Evolutionary conservation across 2,329 filamentous ascomycete genomes (phyloP), one percentile per base, ranked within the genome.

Genomic region (Nothomitra cinnamomea): DNA sequence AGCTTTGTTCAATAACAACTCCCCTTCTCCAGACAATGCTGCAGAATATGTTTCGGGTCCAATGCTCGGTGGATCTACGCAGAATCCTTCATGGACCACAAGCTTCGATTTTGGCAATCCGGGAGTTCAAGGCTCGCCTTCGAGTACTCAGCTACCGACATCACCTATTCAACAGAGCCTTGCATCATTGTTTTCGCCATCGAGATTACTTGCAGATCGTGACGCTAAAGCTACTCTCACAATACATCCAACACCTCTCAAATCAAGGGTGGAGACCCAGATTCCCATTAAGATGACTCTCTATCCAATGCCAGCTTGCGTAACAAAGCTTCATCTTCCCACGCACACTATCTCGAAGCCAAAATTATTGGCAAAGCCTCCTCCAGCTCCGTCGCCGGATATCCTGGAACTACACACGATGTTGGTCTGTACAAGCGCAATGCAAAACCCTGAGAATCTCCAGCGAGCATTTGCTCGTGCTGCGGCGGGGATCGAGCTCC

Each of bases 261-360:
- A 95, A 67, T 95, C 89, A 15, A 82, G 92, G 21, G 92, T 96
- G 17, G 92, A 98, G 70, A 96, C 92, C 0, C 92, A 96, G 64
- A 95, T 96, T 60, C 86, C 85, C 7, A 87, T 95, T 60, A 83
- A 83, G 61, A 75, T 96, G 67, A 84, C 82, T 0, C 68, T 96
- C 40, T 82, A 80, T 55, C 80, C 85, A 19, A 71, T 94, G 48
- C 88, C 89, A 1, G 70, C 75, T 0, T 83, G 84, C 10, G 79
- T 89, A 55, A 85, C 83, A 58, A 87, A 83, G 64, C 71, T 96
- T 51, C 88, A 94, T 62, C 76, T 98, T 15, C 92, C 90, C 3
- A 80, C 83, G 2, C 83, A 95, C 64, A 94, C 87, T 0, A 92
- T 98, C 53, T 92, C 89, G 19, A 96, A 96, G 65, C 86, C 89